Evolutionary conservation across 805 yeast genomes (phyloP), one percentile per base, ranked within the genome.

Genomic region (Phaffomyces opuntiae): DNA sequence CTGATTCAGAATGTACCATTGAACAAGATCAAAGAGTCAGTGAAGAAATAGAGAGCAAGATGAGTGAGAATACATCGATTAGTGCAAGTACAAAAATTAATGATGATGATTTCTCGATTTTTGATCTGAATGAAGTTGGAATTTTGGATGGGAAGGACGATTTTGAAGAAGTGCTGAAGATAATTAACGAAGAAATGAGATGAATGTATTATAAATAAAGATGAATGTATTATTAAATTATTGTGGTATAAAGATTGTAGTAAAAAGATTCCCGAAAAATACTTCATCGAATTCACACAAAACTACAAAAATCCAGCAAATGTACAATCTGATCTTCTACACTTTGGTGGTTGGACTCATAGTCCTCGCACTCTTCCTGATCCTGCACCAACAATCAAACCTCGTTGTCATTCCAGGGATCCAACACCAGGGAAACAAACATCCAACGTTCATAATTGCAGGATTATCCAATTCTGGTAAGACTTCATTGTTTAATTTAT

Each of bases 381-480:
- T 54, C 3, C 17, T 53, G 0, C 56, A 54, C 9, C 42, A 47
- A 7, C 53, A 53, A 12, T 43, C 51, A 6, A 43, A 41, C 36
- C 38, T 44, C 0, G 47, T 49, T 2, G 17, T 36, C 9, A 54
- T 54, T 25, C 56, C 57, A 3, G 55, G 57, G 1, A 17, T 53
- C 9, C 31, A 50, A 3, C 40, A 35, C 16, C 39, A 42, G 14
- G 46, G 48, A 4, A 56, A 61, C 51, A 63, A 57, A 45, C 66
- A 64, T 43, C 85, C 87, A 9, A 75, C 85, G 1, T 75, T 79
- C 51, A 64, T 84, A 42, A 72, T 86, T 25, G 69, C 77, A 31
- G 95, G 95, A 0, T 79, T 83, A 31, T 72, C 79, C 14, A 71
- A 72, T 34, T 65, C 79, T 34, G 93, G 93, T 5, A 86, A 86